phyloP scores from a whole-genome alignment of 768 basidiomycete species.

The Boletus sp. region DNA sequence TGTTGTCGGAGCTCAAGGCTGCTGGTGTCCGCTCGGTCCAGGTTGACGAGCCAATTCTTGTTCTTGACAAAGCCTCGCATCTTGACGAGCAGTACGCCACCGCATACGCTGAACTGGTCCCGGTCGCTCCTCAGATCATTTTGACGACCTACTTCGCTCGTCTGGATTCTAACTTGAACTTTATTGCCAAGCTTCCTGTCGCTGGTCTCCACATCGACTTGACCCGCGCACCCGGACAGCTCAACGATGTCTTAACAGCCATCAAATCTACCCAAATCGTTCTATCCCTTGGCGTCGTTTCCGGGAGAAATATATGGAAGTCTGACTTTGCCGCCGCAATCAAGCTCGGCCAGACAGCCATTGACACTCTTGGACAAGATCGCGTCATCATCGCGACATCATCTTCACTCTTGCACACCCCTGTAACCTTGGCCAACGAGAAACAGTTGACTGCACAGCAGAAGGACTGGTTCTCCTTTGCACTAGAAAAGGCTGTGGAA shows the following conservation, averaged over 20 bases:
- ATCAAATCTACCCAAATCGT: constrained; percentile 77
- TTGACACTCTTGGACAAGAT: constrained; percentile 76
- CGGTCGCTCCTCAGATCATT: constrained; percentile 86
- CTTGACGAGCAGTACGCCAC: constrained; percentile 77
- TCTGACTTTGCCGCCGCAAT: constrained; percentile 83
- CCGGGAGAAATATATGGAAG: constrained; percentile 99
- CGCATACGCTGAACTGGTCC: constrained; percentile 77
- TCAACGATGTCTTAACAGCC: constrained; percentile 76
- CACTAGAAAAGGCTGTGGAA: constrained; percentile 91
- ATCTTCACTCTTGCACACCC: constrained; percentile 97
- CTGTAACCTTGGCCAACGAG: constrained; percentile 92
- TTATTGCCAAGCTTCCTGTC: constrained; percentile 87
- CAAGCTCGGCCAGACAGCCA: constrained; percentile 78
- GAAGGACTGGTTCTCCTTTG: constrained; percentile 98
- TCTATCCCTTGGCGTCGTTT: constrained; percentile 93
- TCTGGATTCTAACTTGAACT: constrained; percentile 87
- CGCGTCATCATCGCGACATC: constrained; percentile 94
- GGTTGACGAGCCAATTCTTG: constrained; percentile 95
- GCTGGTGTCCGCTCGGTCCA: constrained; percentile 95
- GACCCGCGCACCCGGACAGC: constrained; percentile 87
- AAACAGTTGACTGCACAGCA: constrained; percentile 84
- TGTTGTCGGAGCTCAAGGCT: constrained; percentile 85
- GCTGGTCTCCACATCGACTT: constrained; percentile 96
- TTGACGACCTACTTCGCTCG: constrained; percentile 97
- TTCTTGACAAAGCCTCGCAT: constrained; percentile 76